A percentile compares a stretch with the other conserved stretches of the same genome.
These are phyloP conservation scores for Debaryomyces nepalensis DNA, from an alignment of 1,139 yeast genomes.

Conservation along the genomic window DNA sequence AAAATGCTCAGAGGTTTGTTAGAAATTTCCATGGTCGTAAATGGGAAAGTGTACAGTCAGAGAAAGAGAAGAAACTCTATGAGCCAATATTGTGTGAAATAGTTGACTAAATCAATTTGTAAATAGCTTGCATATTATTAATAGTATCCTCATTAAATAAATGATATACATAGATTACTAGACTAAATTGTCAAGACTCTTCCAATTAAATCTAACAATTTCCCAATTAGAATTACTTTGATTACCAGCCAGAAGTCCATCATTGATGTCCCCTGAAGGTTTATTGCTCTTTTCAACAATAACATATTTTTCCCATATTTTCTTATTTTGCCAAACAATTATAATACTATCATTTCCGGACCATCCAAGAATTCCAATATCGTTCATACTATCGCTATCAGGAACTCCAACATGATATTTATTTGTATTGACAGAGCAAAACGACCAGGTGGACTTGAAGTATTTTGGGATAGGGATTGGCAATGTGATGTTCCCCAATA, in stretches of 20 bases:
- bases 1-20: slow-evolving; percentile 58
- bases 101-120: slow-evolving; percentile 24
- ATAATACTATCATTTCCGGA: slow-evolving; percentile 67
- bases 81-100: slow-evolving; percentile 48
- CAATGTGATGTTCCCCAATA: slow-evolving; percentile 68
- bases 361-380: slow-evolving; percentile 80
- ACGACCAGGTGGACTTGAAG: slow-evolving; percentile 88
- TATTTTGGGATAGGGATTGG: slow-evolving; percentile 67
- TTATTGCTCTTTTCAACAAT: slow-evolving; percentile 49
- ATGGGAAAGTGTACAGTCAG: slow-evolving; percentile 40
- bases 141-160: neutral
- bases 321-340: slow-evolving; percentile 71
- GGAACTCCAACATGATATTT: slow-evolving; percentile 35
- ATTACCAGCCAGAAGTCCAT: neutral
- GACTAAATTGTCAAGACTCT: slow-evolving; percentile 50
- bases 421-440: slow-evolving; percentile 74
- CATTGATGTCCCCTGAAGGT: neutral
- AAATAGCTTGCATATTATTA: slow-evolving; percentile 2
- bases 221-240: slow-evolving; percentile 48
- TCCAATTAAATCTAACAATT: slow-evolving; percentile 77
- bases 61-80: slow-evolving; percentile 35
- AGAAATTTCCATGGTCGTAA: slow-evolving; percentile 56
- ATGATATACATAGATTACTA: slow-evolving; percentile 2
- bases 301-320: slow-evolving; percentile 85
- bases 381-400: slow-evolving; percentile 36